Percentiles rank a stretch among this genome's conserved stretches.
Conservation (phyloP, 805 yeast genomes). For the Hermanozyma aechmeae region DNA sequence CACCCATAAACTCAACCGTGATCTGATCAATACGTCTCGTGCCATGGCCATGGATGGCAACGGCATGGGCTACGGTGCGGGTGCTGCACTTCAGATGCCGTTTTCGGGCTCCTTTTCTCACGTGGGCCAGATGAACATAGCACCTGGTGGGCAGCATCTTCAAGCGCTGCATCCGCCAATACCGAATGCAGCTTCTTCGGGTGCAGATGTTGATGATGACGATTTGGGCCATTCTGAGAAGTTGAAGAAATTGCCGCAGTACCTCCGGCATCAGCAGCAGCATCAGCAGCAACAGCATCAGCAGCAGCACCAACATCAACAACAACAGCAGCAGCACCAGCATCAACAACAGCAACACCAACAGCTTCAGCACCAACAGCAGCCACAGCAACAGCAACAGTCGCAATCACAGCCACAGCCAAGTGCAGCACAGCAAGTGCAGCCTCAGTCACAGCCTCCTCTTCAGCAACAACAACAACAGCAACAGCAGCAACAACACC, state of each 20-base stretch:
- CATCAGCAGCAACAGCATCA: no score
- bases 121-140: no score
- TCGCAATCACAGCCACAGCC: conserved; percentile 1
- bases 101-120: conserved; percentile 4
- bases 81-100: conserved; percentile 17
- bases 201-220: no score
- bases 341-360: no score
- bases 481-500: conserved; percentile 2
- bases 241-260: no score
- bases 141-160: no score
- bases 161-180: no score
- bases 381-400: conserved; percentile 1
- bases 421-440: conserved; percentile 1
- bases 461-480: conserved; percentile 1
- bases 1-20: conserved; percentile 40
- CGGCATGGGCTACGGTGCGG: conserved; percentile 25
- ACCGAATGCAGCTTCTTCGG: no score
- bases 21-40: conserved; percentile 32
- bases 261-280: no score
- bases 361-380: conserved; percentile 1
- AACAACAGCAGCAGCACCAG: no score
- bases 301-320: no score
- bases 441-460: conserved; percentile 6
- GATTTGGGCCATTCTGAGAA: no score
- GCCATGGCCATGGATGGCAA: conserved; percentile 28